phyloP scores from a whole-genome alignment of 805 yeast species.

The Pichia rugopelliculosa region DNA sequence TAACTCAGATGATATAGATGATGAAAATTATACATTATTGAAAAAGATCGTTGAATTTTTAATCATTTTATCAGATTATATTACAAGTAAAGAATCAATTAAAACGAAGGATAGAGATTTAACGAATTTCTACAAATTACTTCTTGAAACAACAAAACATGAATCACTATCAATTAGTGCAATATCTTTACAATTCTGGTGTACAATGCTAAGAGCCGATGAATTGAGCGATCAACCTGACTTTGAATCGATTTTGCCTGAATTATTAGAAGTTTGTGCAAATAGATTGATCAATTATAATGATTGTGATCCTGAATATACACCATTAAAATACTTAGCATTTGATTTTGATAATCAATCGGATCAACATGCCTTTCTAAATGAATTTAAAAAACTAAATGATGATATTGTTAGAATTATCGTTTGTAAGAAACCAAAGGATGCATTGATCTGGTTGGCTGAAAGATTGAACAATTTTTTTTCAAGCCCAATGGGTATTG shows the following conservation, averaged over 20 bases:
- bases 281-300: constrained; percentile 70
- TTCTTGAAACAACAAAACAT: constrained; percentile 73
- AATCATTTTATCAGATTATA: constrained; percentile 74
- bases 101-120: constrained; percentile 51
- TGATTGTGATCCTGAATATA: constrained; percentile 56
- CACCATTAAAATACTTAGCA: constrained; percentile 61
- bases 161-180: constrained; percentile 88
- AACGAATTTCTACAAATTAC: constrained; percentile 60
- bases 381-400: constrained; percentile 72
- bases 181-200: constrained; percentile 89
- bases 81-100: constrained; percentile 29
- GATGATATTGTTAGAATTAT: constrained; percentile 88
- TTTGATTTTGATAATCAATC: constrained; percentile 84
- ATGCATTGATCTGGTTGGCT: constrained; percentile 77
- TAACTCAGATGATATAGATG: constrained; percentile 61
- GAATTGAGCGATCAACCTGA: constrained; percentile 53
- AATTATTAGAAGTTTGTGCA: constrained; percentile 67
- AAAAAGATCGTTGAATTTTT: constrained; percentile 93
- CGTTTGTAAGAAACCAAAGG: constrained; percentile 78
- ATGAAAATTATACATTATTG: constrained; percentile 67
- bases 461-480: constrained; percentile 65
- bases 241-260: constrained; percentile 52
- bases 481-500: constrained; percentile 58
- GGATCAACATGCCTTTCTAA: constrained; percentile 68
- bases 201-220: constrained; percentile 76